Conservation (phyloP, 2,329 filamentous ascomycete genomes). For the Nigrospora oryzae region DNA sequence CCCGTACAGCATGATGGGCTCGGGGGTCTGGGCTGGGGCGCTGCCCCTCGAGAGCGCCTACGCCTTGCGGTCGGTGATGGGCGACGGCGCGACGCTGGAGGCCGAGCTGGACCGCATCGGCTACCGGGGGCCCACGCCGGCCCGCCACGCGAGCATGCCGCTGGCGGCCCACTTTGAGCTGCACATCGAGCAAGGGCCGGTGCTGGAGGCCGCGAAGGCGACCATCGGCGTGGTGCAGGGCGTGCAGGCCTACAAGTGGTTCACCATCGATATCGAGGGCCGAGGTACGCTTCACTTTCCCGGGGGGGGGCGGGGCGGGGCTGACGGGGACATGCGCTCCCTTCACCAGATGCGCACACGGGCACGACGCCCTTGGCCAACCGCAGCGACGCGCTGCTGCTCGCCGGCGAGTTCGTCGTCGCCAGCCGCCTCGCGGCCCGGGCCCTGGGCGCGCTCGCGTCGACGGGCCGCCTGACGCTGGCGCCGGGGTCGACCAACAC, state of each 20-base stretch:
- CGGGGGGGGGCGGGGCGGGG: too few species aligned
- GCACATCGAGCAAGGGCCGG: slow-evolving; percentile 77
- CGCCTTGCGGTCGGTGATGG: slow-evolving; percentile 51
- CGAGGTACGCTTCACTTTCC: slow-evolving; percentile 23
- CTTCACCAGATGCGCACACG: slow-evolving; percentile 53
- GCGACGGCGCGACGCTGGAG: slow-evolving; percentile 54
- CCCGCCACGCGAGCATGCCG: slow-evolving; percentile 48
- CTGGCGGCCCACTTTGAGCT: slow-evolving; percentile 76
- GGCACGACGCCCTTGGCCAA: slow-evolving; percentile 63
- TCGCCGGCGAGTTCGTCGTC: slow-evolving; percentile 59
- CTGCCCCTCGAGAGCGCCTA: slow-evolving; percentile 55
- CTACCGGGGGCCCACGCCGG: slow-evolving; percentile 52
- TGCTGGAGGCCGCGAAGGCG: slow-evolving; percentile 55
- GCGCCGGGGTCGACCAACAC: slow-evolving; percentile 67
- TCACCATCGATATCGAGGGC: slow-evolving; percentile 56
- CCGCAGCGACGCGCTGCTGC: slow-evolving; percentile 60
- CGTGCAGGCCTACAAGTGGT: slow-evolving; percentile 70
- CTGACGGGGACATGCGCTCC: background rate
- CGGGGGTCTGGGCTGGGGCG: slow-evolving; percentile 68
- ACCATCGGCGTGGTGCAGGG: slow-evolving; percentile 64
- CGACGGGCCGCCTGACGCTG: slow-evolving; percentile 60
- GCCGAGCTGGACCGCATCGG: slow-evolving; percentile 64
- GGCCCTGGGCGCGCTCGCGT: slow-evolving; percentile 52
- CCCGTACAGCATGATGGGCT: slow-evolving; percentile 64
- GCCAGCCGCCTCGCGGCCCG: slow-evolving; percentile 56